Percentiles rank a stretch among this genome's conserved stretches.
These are phyloP conservation scores for Clavariopsis aquatica DNA, from an alignment of 495 filamentous ascomycete genomes.

Conservation along the genomic window DNA sequence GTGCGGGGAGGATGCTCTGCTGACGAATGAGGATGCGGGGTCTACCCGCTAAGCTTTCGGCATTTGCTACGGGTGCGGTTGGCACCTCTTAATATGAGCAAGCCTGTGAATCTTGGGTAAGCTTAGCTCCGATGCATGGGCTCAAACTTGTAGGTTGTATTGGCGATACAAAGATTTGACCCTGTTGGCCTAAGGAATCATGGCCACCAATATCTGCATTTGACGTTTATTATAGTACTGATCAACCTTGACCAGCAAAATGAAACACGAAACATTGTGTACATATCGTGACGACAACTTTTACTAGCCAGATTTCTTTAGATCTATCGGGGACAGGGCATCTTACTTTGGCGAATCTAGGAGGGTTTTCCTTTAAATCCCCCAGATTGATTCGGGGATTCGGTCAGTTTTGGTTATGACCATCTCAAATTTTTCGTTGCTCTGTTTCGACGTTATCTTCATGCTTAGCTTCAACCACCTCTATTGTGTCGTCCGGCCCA, in stretches of 20 bases:
- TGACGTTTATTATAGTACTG: no score
- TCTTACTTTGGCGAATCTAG: no score
- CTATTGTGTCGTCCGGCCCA: background rate
- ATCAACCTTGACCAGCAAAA: no score
- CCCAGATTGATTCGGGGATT: no score
- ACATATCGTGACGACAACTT: no score
- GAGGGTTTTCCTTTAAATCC: no score
- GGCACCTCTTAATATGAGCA: background rate
- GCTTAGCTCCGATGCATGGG: background rate
- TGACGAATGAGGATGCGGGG: background rate
- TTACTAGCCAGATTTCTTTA: no score
- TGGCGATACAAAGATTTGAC: background rate
- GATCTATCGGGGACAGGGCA: no score
- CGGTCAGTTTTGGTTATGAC: background rate
- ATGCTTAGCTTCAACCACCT: no score
- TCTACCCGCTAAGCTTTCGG: conserved; percentile 9
- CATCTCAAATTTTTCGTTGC: background rate
- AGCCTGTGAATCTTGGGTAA: background rate
- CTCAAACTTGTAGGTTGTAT: background rate
- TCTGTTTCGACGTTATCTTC: background rate
- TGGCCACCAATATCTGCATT: no score
- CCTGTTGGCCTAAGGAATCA: no score
- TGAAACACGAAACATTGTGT: no score
- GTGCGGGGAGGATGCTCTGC: conserved; percentile 5
- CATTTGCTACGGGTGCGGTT: background rate